Percentiles rank a stretch among this genome's conserved stretches.
Conservation (phyloP, 2,329 filamentous ascomycete genomes). For the Xylaria digitata region DNA sequence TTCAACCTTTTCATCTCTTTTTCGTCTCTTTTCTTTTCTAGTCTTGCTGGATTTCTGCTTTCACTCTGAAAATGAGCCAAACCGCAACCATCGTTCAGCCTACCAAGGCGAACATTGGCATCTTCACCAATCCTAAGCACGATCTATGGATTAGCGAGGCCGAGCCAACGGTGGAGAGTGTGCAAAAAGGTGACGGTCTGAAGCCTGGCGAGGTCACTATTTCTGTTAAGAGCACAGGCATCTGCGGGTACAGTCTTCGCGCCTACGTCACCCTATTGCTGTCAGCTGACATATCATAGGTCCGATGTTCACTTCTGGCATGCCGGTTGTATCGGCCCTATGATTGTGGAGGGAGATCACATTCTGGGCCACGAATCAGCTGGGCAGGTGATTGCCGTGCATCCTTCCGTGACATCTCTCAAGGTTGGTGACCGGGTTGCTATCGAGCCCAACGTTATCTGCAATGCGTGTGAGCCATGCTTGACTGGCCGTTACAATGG, state of each 20-base stretch:
- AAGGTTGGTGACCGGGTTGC: slow-evolving; percentile 91
- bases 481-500: slow-evolving; percentile 95
- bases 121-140: slow-evolving; percentile 94
- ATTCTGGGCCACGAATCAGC: slow-evolving; percentile 95
- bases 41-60: slow-evolving; percentile 18
- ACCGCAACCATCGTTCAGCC: slow-evolving; percentile 56
- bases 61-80: slow-evolving; percentile 44
- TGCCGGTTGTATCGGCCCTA: slow-evolving; percentile 92
- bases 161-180: slow-evolving; percentile 78
- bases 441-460: slow-evolving; percentile 94
- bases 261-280: neutral
- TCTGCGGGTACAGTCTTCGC: slow-evolving; percentile 77
- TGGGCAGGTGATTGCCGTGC: slow-evolving; percentile 82
- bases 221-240: slow-evolving; percentile 92
- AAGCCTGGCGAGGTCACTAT: slow-evolving; percentile 87
- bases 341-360: slow-evolving; percentile 90
- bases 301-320: slow-evolving; percentile 99
- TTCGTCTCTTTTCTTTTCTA: slow-evolving; percentile 26
- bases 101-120: slow-evolving; percentile 89
- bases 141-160: slow-evolving; percentile 89
- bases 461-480: slow-evolving; percentile 89
- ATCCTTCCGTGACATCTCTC: slow-evolving; percentile 81
- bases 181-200: slow-evolving; percentile 74
- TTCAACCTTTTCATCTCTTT: slow-evolving; percentile 6
- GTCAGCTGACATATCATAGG: slow-evolving; percentile 56